Base-by-base conservation (phyloP, 148 eudicot genomes). In the Polygonum aviculare region DNA sequence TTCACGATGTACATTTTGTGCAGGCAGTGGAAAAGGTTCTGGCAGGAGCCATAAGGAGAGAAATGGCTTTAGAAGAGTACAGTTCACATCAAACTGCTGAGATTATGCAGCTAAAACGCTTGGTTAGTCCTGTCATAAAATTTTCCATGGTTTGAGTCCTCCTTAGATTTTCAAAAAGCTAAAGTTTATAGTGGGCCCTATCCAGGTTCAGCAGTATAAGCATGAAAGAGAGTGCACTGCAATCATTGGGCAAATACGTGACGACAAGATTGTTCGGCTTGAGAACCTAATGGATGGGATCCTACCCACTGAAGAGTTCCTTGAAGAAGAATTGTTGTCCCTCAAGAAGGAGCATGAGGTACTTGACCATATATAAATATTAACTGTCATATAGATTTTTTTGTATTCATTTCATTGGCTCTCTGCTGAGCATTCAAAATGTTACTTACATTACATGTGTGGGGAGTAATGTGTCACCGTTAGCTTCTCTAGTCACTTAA, bases 241-340 rank as follows among this genome's bases (percentile, higher is more conserved):
- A 31, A 90, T 95, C 70, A 90, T 95, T 69, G 90, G 89, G 52
- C 94, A 88, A 80, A 90, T 90, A 41, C 87, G 98, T 38, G 98
- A 95, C 83, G 98, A 95, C 79, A 95, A 95, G 82, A 95, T 95
- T 74, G 83, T 78, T 80, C 96, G 94, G 52, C 96, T 95, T 81
- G 98, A 92, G 87, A 86, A 88, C 87, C 84, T 92, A 76, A 91
- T 96, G 97, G 99, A 96, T 87, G 99, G 99, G 49, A 83, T 96
- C 41, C 80, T 96, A 79, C 86, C 94, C 41, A 79, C 91, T 75
- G 94, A 91, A 73, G 98, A 96, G 49, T 96, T 93, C 76, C 78
- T 86, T 82, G 98, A 88, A 80, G 91, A 93, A 80, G 98, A 96
- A 78, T 67, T 89, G 39, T 41, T 83, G 72, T 91, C 90, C 60